phyloP scores from a whole-genome alignment of 768 basidiomycete species.

The Rhodotorula graminis region DNA sequence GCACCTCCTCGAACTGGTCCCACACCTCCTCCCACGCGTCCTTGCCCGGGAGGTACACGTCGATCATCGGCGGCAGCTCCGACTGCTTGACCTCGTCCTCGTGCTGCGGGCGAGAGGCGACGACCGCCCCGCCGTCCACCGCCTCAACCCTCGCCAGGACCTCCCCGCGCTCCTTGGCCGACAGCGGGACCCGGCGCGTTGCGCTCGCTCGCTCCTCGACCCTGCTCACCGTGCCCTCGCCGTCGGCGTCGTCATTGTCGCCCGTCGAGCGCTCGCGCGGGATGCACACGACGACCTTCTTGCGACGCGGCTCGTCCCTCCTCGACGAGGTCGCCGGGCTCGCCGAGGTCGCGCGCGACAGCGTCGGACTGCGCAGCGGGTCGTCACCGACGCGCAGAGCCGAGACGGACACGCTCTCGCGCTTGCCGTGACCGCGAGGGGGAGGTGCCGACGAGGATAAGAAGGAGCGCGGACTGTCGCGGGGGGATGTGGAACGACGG shows the following conservation, averaged over 20 bases:
- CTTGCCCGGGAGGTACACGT: constrained; percentile 26
- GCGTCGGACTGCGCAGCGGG: constrained; percentile 1
- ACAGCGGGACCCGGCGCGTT: not conserved
- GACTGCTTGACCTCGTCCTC: constrained; percentile 7
- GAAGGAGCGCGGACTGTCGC: not conserved
- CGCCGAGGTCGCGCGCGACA: not conserved
- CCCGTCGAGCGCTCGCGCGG: not conserved
- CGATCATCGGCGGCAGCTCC: constrained; percentile 7
- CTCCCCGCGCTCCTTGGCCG: not conserved
- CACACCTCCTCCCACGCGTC: constrained; percentile 17
- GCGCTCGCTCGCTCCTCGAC: not conserved
- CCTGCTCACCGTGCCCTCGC: not conserved
- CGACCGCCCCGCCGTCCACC: constrained; percentile 1
- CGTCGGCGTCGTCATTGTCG: not conserved
- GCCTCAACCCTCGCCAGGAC: not conserved
- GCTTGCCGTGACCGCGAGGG: not conserved
- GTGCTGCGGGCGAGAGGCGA: not conserved
- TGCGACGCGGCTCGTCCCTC: constrained; percentile 20
- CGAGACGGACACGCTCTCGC: not conserved
- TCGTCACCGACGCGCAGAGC: not conserved
- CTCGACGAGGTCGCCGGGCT: not conserved
- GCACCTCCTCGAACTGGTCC: not conserved
- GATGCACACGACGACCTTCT: constrained; percentile 19
- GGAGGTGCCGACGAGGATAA: not conserved
- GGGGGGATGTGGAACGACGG: constrained; percentile 9